Evolutionary conservation across 2,329 filamentous ascomycete genomes (phyloP).

Genomic region (Coleophoma crateriformis): DNA sequence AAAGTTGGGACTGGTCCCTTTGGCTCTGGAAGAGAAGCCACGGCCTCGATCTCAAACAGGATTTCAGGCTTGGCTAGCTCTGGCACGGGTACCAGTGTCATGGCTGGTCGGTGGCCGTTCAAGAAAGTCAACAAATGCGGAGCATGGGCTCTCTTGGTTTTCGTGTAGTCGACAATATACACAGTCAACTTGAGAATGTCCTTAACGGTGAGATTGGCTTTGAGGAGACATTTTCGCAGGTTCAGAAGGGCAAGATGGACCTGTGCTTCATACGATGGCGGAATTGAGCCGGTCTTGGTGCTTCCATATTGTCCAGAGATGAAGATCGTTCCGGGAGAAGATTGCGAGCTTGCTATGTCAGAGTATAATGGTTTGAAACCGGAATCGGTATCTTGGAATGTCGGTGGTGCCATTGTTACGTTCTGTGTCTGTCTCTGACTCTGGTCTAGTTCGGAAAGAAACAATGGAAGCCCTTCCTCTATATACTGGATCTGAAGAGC

Average conservation of each 20-base stretch:
- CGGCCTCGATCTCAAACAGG: constrained; percentile 39
- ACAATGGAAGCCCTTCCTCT: background rate
- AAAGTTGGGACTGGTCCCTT: background rate
- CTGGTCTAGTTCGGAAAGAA: background rate
- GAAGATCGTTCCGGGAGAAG: background rate
- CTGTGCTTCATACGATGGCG: background rate
- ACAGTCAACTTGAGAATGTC: constrained; percentile 36
- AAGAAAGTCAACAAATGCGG: constrained; percentile 32
- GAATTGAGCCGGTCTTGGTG: background rate
- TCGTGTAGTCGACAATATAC: constrained; percentile 38
- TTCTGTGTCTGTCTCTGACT: background rate
- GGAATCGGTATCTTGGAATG: background rate
- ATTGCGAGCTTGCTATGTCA: background rate
- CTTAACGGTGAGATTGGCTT: constrained; percentile 28
- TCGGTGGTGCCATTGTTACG: background rate
- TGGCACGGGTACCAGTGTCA: constrained; percentile 36
- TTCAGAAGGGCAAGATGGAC: background rate
- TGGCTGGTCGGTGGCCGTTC: constrained; percentile 32
- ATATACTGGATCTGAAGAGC: background rate
- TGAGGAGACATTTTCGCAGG: constrained; percentile 8
- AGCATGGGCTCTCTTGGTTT: constrained; percentile 28
- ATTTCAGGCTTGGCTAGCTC: constrained; percentile 31
- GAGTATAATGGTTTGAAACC: background rate
- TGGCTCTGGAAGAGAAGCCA: constrained; percentile 14
- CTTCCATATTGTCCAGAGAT: background rate